These are phyloP conservation scores for Yarrowia sp. DNA, from an alignment of 805 yeast species.

Conservation along the genomic window DNA sequence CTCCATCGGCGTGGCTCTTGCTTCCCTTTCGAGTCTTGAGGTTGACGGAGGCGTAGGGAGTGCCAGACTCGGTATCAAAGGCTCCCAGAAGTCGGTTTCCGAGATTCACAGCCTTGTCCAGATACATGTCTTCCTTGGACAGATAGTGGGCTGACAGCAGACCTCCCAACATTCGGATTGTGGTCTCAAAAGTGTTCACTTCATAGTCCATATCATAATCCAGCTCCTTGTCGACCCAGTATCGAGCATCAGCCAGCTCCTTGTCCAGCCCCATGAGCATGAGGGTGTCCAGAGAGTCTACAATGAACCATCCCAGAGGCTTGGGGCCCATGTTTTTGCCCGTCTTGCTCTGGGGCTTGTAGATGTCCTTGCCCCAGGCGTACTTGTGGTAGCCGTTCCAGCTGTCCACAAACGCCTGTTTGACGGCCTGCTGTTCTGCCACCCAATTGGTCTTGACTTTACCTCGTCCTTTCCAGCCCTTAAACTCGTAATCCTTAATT, in stretches of 20 bases:
- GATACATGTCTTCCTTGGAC: conserved; percentile 62
- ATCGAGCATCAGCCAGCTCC: conserved; percentile 59
- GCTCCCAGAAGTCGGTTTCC: conserved; percentile 73
- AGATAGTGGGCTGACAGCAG: conserved; percentile 76
- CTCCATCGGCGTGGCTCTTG: conserved; percentile 60
- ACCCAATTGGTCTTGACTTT: conserved; percentile 41
- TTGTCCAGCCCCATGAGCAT: conserved; percentile 65
- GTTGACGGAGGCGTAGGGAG: conserved; percentile 79
- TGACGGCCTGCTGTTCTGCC: conserved; percentile 54
- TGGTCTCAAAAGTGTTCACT: conserved; percentile 88
- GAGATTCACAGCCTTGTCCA: conserved; percentile 74
- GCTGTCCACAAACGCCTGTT: conserved; percentile 62
- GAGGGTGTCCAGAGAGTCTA: conserved; percentile 81
- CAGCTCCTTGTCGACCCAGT: conserved; percentile 72
- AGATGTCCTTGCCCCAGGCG: conserved; percentile 85
- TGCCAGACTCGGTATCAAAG: conserved; percentile 60
- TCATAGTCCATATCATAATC: conserved; percentile 67
- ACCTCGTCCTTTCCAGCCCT: conserved; percentile 25
- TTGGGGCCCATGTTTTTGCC: conserved; percentile 72
- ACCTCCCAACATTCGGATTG: conserved; percentile 92
- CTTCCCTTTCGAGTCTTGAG: conserved; percentile 59
- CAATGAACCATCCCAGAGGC: conserved; percentile 92
- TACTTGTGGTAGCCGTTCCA: conserved; percentile 72
- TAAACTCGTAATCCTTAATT: conserved; percentile 25
- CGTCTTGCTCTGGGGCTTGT: conserved; percentile 58